phyloP scores from a whole-genome alignment of 2,329 filamentous ascomycete genomes.

The Talaromyces sp. region DNA sequence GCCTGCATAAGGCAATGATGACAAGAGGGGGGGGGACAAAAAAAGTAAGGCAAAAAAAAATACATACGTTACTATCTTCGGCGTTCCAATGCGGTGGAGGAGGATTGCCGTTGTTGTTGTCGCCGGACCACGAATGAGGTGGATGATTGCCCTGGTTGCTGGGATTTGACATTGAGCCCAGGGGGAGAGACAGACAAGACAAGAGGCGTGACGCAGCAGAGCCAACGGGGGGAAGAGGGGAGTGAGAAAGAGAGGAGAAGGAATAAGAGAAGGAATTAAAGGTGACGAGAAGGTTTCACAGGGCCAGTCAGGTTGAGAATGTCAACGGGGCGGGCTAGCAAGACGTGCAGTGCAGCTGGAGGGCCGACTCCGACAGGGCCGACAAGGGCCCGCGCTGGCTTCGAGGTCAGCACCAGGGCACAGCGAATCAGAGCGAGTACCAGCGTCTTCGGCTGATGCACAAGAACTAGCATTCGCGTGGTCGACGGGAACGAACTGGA shows the following conservation, averaged over 20 bases:
- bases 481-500: constrained; percentile 13
- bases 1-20: background rate
- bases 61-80: constrained; percentile 11
- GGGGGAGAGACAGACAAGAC: constrained; percentile 9
- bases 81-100: constrained; percentile 7
- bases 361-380: constrained; percentile 12
- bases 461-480: constrained; percentile 12
- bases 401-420: constrained; percentile 9
- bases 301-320: constrained; percentile 12
- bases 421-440: constrained; percentile 11
- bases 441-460: constrained; percentile 12
- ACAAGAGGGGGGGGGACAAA: background rate
- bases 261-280: constrained; percentile 6
- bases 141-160: constrained; percentile 11
- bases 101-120: constrained; percentile 3
- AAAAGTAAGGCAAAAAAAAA: background rate
- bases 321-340: constrained; percentile 10
- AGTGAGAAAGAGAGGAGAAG: constrained; percentile 7
- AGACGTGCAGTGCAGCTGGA: constrained; percentile 11
- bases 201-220: background rate
- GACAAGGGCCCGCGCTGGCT: constrained; percentile 10
- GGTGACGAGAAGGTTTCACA: constrained; percentile 11
- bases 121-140: constrained; percentile 11
- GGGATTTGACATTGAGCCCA: constrained; percentile 13
- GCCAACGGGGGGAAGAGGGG: background rate